phyloP scores from a whole-genome alignment of 2,329 filamentous ascomycete genomes.

The Dothiorella sarmentorum region DNA sequence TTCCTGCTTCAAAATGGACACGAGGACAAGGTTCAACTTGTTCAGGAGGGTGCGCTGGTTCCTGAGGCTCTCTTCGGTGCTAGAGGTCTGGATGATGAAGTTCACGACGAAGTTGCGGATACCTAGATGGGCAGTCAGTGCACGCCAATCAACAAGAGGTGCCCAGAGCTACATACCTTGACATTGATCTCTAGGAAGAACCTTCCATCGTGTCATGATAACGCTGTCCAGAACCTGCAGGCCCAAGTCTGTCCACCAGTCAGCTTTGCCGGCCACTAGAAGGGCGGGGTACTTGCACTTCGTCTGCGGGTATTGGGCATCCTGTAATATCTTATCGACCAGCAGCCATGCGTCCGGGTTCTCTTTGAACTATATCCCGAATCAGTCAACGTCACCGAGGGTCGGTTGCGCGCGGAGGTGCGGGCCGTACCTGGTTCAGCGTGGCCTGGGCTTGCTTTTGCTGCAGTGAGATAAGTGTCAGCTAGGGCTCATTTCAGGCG shows the following conservation, averaged over 20 bases:
- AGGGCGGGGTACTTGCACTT: conserved; percentile 68
- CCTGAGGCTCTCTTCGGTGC: conserved; percentile 81
- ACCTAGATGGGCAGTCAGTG: conserved; percentile 52
- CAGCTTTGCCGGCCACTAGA: conserved; percentile 20
- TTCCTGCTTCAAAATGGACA: conserved; percentile 97
- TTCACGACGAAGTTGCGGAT: conserved; percentile 99
- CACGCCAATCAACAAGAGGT: not conserved
- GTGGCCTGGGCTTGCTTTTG: conserved; percentile 95
- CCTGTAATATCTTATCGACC: conserved; percentile 93
- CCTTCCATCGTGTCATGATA: conserved; percentile 98
- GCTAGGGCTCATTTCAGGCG: conserved; percentile 22
- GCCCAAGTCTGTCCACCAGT: conserved; percentile 65
- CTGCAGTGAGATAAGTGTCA: conserved; percentile 50
- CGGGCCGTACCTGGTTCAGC: conserved; percentile 76
- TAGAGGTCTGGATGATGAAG: conserved; percentile 93
- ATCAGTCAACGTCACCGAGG: not conserved
- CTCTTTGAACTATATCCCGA: conserved; percentile 78
- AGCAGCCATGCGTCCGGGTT: conserved; percentile 97
- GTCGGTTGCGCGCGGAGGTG: conserved; percentile 13
- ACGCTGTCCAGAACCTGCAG: conserved; percentile 97
- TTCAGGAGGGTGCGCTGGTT: conserved; percentile 86
- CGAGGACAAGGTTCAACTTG: conserved; percentile 96
- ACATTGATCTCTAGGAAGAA: conserved; percentile 91
- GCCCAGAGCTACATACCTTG: conserved; percentile 58
- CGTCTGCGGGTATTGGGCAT: conserved; percentile 89